Evolutionary conservation across 2,329 filamentous ascomycete species (phyloP).

Genomic region (Pestalotiopsis sp.): DNA sequence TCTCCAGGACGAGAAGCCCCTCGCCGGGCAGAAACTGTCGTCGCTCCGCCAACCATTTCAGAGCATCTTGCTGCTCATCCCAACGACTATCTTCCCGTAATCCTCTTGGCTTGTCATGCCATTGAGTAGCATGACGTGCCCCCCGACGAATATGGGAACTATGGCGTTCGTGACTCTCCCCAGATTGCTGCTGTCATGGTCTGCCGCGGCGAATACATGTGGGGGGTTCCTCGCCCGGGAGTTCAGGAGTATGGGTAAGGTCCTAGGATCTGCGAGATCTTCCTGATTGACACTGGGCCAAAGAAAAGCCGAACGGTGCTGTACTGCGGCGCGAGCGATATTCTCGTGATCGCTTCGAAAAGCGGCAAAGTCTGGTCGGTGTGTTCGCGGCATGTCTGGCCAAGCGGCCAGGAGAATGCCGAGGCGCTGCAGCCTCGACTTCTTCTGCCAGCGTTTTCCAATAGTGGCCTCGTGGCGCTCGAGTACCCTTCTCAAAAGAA

Average conservation of each 20-base stretch:
- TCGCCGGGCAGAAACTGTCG: constrained; percentile 45
- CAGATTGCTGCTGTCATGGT: constrained; percentile 38
- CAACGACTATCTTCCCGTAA: constrained; percentile 41
- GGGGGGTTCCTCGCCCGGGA: constrained; percentile 51
- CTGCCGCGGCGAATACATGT: constrained; percentile 47
- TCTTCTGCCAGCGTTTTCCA: constrained; percentile 58
- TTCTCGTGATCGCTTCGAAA: constrained; percentile 27
- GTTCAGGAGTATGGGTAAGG: constrained; percentile 54
- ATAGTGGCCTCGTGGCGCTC: constrained; percentile 53
- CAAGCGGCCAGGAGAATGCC: constrained; percentile 48
- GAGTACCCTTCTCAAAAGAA: constrained; percentile 38
- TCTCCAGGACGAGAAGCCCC: constrained; percentile 53
- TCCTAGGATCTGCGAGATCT: constrained; percentile 48
- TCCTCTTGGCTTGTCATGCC: constrained; percentile 26
- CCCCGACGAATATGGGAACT: constrained; percentile 29
- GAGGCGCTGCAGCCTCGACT: constrained; percentile 45
- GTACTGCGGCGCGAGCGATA: constrained; percentile 19
- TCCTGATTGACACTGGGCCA: constrained; percentile 62
- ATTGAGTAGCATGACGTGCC: constrained; percentile 37
- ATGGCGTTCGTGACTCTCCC: constrained; percentile 29
- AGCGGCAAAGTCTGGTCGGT: constrained; percentile 55
- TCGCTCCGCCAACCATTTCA: constrained; percentile 35
- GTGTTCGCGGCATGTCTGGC: constrained; percentile 50
- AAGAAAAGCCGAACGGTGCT: constrained; percentile 39
- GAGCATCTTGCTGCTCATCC: constrained; percentile 38